phyloP scores from a whole-genome alignment of 2,329 filamentous ascomycete genomes.

The Colletotrichum scovillei region DNA sequence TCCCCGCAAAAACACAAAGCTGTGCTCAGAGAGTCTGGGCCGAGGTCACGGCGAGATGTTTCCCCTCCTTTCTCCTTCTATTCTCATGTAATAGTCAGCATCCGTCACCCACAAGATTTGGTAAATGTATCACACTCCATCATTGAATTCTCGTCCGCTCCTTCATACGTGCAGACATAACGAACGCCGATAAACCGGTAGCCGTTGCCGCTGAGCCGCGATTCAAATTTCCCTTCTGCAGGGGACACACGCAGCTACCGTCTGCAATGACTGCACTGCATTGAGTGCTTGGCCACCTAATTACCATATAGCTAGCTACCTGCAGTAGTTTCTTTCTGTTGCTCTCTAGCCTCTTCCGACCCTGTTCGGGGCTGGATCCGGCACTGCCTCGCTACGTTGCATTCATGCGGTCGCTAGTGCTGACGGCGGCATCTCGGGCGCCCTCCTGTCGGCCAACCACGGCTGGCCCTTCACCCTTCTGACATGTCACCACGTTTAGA shows the following conservation, averaged over 20 bases:
- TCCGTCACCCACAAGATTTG: neutral
- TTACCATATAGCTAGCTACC: neutral
- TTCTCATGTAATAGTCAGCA: too few relatives aligned
- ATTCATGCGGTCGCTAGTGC: slow-evolving; percentile 14
- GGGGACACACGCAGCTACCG: too few relatives aligned
- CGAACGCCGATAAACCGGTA: too few relatives aligned
- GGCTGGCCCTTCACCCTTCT: neutral
- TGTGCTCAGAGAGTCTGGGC: neutral
- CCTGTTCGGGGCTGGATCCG: neutral
- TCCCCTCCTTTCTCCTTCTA: too few relatives aligned
- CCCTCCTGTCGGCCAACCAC: neutral
- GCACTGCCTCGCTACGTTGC: neutral
- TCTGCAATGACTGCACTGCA: neutral
- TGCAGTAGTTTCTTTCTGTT: neutral
- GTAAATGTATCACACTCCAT: neutral
- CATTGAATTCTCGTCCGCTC: too few relatives aligned
- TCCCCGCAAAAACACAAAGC: neutral
- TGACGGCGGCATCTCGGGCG: neutral
- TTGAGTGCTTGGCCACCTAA: neutral
- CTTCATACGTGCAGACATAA: neutral
- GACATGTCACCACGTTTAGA: neutral
- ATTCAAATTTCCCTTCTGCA: neutral
- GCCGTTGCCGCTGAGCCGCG: neutral
- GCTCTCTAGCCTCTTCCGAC: neutral
- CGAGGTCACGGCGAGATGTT: neutral